Evolutionary conservation across 331 rosid genomes (phyloP).

Genomic region (Prunus yedoensis): DNA sequence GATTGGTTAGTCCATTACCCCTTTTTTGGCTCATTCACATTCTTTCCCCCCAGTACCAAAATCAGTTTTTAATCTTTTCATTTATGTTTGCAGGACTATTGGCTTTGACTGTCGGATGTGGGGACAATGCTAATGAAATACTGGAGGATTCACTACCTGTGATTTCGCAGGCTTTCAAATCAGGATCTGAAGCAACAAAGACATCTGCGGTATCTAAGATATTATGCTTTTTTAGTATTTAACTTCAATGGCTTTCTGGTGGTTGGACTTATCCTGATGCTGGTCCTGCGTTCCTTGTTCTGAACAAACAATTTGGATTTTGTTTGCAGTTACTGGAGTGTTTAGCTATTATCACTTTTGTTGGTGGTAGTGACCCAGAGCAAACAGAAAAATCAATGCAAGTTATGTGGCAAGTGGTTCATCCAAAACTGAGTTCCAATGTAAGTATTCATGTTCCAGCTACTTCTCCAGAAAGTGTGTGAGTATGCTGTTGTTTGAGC

Average conservation of each 20-base stretch:
- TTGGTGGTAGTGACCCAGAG: conserved; percentile 80
- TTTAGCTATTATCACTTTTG: conserved; percentile 79
- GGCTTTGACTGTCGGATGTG: conserved; percentile 78
- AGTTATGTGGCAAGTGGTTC: conserved; percentile 89
- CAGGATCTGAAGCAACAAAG: conserved; percentile 53
- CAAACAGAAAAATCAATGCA: conserved; percentile 86
- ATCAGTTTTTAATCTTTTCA: conserved; percentile 17
- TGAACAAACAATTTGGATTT: conserved; percentile 16
- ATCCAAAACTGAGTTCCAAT: conserved; percentile 75
- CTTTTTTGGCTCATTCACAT: conserved; percentile 13
- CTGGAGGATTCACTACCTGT: conserved; percentile 58
- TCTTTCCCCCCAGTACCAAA: neutral
- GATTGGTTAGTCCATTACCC: conserved; percentile 51
- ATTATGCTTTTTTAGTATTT: conserved; percentile 9
- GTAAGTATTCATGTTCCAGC: conserved; percentile 39
- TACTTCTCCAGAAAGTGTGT: neutral
- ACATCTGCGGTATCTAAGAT: conserved; percentile 45
- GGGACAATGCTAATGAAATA: conserved; percentile 77
- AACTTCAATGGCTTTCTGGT: neutral
- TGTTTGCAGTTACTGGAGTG: conserved; percentile 77
- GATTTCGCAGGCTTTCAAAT: conserved; percentile 64
- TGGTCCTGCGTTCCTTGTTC: neutral
- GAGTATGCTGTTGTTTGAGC: neutral
- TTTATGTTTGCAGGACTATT: conserved; percentile 51
- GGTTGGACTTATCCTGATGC: neutral